Base-by-base conservation (phyloP, 306 rosid species). In the Rubus idaeus region DNA sequence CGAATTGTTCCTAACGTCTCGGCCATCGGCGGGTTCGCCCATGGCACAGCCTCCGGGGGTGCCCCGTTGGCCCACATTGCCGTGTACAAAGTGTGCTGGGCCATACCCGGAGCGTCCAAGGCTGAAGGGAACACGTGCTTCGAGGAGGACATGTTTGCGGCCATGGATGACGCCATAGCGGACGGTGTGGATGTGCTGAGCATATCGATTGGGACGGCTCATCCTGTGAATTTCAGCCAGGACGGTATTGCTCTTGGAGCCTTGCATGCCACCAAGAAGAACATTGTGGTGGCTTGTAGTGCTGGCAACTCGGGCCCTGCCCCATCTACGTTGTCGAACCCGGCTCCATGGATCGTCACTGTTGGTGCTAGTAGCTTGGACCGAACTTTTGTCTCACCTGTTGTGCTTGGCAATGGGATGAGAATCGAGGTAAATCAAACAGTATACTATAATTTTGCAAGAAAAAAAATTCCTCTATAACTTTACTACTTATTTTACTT, bases 71-170 rank as follows among this genome's bases (percentile, higher is more conserved):
- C 87, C 2, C 85, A 85, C 14, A 81, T 95, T 5, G 97, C 99
- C 23, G 85, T 95, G 39, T 95, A 95, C 86, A 95, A 95, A 84
- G 97, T 88, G n/a, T 95, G 99, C 72, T 95, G 99, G 99, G 83
- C 99, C 4, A 41, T 84, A 4, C 92, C 94, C 5, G 91, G 93
- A 6, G 41, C 81, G 3, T 80, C 90, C 10, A 95, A 95, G 73
- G 60, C 46, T 0, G 44, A 69, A 0, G 99, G 99, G 3, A 95
- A 95, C 77, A 47, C 84, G 1, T 95, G 99, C 82, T 74, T 73
- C 0, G 90, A 90, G 55, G 87, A 84, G 16, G 99, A 95, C 76
- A 77, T 95, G 84, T 75, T 95, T 7, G 94, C 92, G 2, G 99
- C 99, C 8, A 87, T 95, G 42, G 99, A 95, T 65, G 99, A 95